A percentile compares a stretch with the other conserved stretches of the same genome.
phyloP scores from a whole-genome alignment of 225 moss, liverwort and hornwort species.

The Sphagnum contortum region DNA sequence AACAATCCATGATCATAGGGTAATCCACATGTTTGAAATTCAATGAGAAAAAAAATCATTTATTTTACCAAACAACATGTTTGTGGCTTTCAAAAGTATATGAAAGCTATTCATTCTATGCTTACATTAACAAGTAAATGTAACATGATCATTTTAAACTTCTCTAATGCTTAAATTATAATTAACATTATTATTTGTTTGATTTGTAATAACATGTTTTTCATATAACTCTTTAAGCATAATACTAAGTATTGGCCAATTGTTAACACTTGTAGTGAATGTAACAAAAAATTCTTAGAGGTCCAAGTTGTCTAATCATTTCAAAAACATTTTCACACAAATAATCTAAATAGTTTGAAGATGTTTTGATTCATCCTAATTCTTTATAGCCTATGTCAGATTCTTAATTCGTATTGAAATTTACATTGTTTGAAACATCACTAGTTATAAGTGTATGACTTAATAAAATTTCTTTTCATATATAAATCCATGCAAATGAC shows the following conservation, averaged over 20 bases:
- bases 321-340: neutral
- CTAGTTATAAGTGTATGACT: neutral
- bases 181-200: neutral
- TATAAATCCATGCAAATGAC: neutral
- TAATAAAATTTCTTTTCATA: neutral
- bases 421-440: neutral
- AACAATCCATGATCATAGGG: neutral
- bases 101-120: constrained; percentile 1
- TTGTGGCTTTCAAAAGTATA: neutral
- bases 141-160: neutral
- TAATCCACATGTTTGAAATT: neutral
- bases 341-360: neutral
- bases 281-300: neutral
- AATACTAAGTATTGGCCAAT: neutral
- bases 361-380: neutral
- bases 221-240: neutral
- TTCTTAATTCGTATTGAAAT: neutral
- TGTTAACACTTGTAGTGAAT: neutral
- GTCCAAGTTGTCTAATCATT: neutral
- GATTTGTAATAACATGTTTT: neutral
- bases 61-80: neutral
- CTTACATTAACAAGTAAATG: neutral
- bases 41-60: neutral
- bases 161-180: neutral
- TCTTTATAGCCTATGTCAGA: neutral